Evolutionary conservation across 768 basidiomycete genomes (phyloP), one percentile per base, ranked within the genome.

Genomic region (Termitomyces sp.): DNA sequence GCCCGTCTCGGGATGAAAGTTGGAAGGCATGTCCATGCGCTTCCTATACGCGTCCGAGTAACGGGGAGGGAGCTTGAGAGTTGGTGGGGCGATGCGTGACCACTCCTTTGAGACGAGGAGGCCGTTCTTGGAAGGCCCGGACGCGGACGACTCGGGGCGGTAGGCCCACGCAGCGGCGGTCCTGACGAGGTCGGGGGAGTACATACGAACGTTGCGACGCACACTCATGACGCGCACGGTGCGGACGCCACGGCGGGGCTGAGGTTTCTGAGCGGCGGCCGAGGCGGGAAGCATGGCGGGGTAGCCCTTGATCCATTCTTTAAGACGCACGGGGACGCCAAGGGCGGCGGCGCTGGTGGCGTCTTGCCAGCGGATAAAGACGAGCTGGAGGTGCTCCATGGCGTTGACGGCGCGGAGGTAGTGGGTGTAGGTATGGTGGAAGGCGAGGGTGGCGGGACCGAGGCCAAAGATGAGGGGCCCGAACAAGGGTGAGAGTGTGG

Each of bases 241-340:
- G 41, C 87, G 82, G 1, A 87, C 87, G 0, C 92, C 94, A 21
- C 84, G 81, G 25, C 95, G 81, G 0, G 91, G 82, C 58, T 86
- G 82, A 0, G 84, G 82, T 16, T 78, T 81, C 4, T 75, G 35
- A n/a, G 21, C 53, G 72, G 72, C 49, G 17, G 54, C 3, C 9
- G 50, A 29, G 0, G 51, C n/a, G 1, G 57, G 83, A 4, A 96
- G 75, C 81, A 87, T 92, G 9, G 84, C 69, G 0, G 94, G 93
- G 66, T 98, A 97, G 3, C 90, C 90, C 58, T 89, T 82, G 60
- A 96, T 89, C 92, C 93, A 95, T 62, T 91, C 87, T 65, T 90
- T 89, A 59, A 97, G 84, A n/a, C 91, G 84, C 14, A 84, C 82
- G 2, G 95, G 96, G 9, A 94, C 83, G 2, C 86, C 85, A 5